Base-by-base conservation (phyloP, 2,329 filamentous ascomycete species). In the Cytospora paraplurivora region DNA sequence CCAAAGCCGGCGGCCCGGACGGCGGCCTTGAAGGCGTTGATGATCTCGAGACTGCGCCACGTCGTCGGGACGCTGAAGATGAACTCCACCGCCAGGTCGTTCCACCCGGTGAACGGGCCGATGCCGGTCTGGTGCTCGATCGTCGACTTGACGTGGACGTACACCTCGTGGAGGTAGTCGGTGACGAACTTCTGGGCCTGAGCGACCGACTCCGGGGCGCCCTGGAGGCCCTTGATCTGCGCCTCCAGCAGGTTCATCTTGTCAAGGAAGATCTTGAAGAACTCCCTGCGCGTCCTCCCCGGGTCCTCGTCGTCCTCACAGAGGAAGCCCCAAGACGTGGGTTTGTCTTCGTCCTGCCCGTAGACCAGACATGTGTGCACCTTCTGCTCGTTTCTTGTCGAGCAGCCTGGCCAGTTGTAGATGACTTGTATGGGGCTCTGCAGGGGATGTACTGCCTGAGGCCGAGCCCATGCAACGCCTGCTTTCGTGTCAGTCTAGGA, bases 11-110 rank as follows among this genome's bases (percentile, higher is more conserved):
- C 79, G 17, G 75, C 71, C 15, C 70, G 68, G 3, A 85, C 79
- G 35, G 82, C 77, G 1, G 69, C 68, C 63, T 81, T 81, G 72
- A 84, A 85, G 6, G 71, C 72, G 70, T 85, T 83, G 57, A 85
- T 79, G 2, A 80, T 79, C 8, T 76, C 76, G 63, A 81, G 74
- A 2, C 74, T 79, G 11, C 75, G 76, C 83, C 83, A 86, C 0
- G 83, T 85, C 1, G 83, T 86, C 0, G 84, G 84, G 0, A 85
- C 82, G 53, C 80, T 82, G 71, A 86, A 86, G 10, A 85, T 72
- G 67, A 85, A 86, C 47, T 81, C 77, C 1, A 86, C 78, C 0
- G 72, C 73, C 60, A 82, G 76, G 47, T 70, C 71, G n/a, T 68
- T 69, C 81, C 81, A 84, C 12, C 78, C 77, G 1, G 72, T 70